A percentile compares a stretch with the other conserved stretches of the same genome.
Conservation (phyloP, 2,329 filamentous ascomycete genomes). For the Diaporthe sp. region DNA sequence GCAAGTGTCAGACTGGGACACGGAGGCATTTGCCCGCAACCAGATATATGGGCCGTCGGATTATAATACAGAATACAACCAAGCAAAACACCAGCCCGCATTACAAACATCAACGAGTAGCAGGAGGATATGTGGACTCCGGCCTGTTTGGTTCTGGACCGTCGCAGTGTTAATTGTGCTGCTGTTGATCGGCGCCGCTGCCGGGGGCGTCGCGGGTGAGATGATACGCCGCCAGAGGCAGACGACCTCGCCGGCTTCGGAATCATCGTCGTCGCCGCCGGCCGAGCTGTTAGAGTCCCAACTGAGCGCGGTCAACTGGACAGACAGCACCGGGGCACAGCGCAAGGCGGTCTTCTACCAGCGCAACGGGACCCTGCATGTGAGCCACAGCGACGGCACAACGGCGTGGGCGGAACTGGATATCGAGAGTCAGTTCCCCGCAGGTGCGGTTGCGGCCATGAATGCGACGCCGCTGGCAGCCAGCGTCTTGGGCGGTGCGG, state of each 20-base stretch:
- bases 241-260: neutral
- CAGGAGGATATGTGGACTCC: neutral
- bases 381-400: neutral
- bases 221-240: conserved; percentile 2
- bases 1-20: neutral
- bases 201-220: neutral
- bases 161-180: neutral
- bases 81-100: neutral
- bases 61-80: neutral
- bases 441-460: neutral
- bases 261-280: neutral
- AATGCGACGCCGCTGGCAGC: neutral
- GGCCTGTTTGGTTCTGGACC: neutral
- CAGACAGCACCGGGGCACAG: neutral
- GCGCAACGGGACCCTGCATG: neutral
- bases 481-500: neutral
- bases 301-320: conserved; percentile 23
- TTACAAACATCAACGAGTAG: neutral
- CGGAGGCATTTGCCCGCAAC: neutral
- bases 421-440: neutral
- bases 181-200: neutral
- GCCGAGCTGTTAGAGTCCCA: neutral
- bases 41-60: neutral
- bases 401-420: neutral
- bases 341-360: conserved; percentile 5